Evolutionary conservation across 495 filamentous ascomycete genomes (phyloP).

Genomic region (Talaromyces stipitatus): DNA sequence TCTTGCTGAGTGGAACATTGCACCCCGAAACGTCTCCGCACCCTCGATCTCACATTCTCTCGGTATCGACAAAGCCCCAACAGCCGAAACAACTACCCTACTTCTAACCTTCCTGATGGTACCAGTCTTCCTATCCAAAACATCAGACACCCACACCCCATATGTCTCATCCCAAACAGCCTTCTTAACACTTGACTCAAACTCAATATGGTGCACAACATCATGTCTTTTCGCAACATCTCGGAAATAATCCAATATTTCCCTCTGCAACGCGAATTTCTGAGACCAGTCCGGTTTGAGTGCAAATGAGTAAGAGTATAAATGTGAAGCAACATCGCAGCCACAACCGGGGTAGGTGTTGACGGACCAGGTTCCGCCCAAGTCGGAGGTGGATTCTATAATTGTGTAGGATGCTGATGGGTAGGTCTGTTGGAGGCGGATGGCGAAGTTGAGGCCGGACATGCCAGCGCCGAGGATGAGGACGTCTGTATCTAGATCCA

Average conservation of each 20-base stretch:
- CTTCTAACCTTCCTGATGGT: constrained; percentile 16
- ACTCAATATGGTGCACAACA: constrained; percentile 33
- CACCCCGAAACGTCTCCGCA: constrained; percentile 38
- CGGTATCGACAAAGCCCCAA: constrained; percentile 36
- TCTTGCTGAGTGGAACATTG: constrained; percentile 49
- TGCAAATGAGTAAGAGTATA: constrained; percentile 46
- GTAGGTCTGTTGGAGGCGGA: constrained; percentile 44
- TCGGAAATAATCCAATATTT: constrained; percentile 37
- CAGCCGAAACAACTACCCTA: constrained; percentile 39
- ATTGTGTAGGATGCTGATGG: constrained; percentile 29
- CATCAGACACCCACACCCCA: constrained; percentile 35
- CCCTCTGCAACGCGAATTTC: constrained; percentile 29
- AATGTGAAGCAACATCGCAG: constrained; percentile 22
- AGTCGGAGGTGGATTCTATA: constrained; percentile 11
- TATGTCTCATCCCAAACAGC: constrained; percentile 31
- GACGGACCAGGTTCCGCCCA: constrained; percentile 20
- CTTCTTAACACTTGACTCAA: constrained; percentile 30
- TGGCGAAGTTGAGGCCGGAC: constrained; percentile 50
- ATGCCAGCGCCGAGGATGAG: constrained; percentile 50
- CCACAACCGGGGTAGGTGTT: constrained; percentile 22
- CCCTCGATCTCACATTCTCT: constrained; percentile 40
- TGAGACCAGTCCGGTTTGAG: constrained; percentile 38
- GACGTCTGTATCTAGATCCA: constrained; percentile 12
- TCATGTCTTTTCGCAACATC: constrained; percentile 34
- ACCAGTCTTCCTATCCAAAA: constrained; percentile 26